phyloP scores from a whole-genome alignment of 2,329 filamentous ascomycete species.

The Neofusicoccum sp. region DNA sequence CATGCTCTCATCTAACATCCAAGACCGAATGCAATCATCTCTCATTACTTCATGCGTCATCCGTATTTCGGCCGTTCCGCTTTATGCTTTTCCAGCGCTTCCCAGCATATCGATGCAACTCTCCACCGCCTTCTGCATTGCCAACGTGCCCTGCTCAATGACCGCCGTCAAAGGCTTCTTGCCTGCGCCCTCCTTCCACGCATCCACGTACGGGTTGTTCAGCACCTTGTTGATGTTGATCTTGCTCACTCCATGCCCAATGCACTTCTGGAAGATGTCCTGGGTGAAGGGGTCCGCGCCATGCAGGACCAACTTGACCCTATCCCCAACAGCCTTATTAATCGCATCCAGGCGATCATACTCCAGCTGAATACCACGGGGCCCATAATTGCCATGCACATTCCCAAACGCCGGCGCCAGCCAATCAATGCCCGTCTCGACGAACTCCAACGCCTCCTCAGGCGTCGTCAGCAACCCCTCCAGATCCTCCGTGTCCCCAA shows the following conservation, averaged over 20 bases:
- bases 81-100: slow-evolving; percentile 34
- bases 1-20: neutral
- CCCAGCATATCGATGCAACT: slow-evolving; percentile 54
- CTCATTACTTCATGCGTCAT: neutral
- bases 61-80: too few relatives aligned
- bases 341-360: slow-evolving; percentile 55
- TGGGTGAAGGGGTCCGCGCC: slow-evolving; percentile 58
- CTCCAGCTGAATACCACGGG: slow-evolving; percentile 50
- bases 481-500: slow-evolving; percentile 64
- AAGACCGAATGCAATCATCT: neutral
- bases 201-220: slow-evolving; percentile 50
- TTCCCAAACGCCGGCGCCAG: slow-evolving; percentile 75
- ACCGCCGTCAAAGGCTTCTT: slow-evolving; percentile 53
- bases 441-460: slow-evolving; percentile 68
- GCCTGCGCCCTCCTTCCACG: slow-evolving; percentile 51
- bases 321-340: slow-evolving; percentile 47
- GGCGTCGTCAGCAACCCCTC: slow-evolving; percentile 65
- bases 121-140: slow-evolving; percentile 57
- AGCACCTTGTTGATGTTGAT: slow-evolving; percentile 61
- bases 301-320: slow-evolving; percentile 56
- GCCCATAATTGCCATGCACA: slow-evolving; percentile 51
- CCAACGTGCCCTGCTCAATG: slow-evolving; percentile 54
- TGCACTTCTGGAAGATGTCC: slow-evolving; percentile 55
- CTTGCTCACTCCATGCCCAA: slow-evolving; percentile 55
- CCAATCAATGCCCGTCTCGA: slow-evolving; percentile 69